Conservation (phyloP, 108 stramenopile genomes). For the Fragilaria crotonensis region DNA sequence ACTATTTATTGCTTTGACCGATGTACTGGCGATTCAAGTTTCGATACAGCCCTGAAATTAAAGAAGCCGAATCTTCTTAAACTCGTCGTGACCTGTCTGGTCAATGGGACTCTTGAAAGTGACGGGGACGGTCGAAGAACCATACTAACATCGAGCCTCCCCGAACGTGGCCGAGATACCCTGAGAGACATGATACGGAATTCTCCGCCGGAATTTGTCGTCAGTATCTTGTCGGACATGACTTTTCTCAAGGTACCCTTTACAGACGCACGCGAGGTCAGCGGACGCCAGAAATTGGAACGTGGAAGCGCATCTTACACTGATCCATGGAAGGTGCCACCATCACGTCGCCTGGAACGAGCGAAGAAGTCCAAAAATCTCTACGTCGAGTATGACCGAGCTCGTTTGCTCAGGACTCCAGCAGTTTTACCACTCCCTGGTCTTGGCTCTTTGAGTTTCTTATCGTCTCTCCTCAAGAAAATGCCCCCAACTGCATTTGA, state of each 20-base stretch:
- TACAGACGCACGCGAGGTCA: slow-evolving; percentile 6
- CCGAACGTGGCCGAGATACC: slow-evolving; percentile 8
- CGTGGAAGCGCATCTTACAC: slow-evolving; percentile 10
- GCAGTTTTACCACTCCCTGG: slow-evolving; percentile 31
- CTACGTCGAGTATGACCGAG: background rate
- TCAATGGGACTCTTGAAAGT: slow-evolving; percentile 17
- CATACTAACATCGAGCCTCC: slow-evolving; percentile 19
- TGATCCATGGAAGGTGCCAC: slow-evolving; percentile 14
- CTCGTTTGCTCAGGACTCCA: slow-evolving; percentile 8
- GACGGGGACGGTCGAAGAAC: slow-evolving; percentile 6
- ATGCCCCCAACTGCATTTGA: slow-evolving; percentile 21
- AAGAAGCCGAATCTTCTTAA: slow-evolving; percentile 19
- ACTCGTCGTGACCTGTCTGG: slow-evolving; percentile 15
- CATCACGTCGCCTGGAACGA: background rate
- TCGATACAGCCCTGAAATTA: slow-evolving; percentile 25
- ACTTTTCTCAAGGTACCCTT: slow-evolving; percentile 31
- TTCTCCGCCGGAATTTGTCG: slow-evolving; percentile 13
- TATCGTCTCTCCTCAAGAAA: slow-evolving; percentile 13
- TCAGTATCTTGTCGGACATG: slow-evolving; percentile 14
- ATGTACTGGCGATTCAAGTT: slow-evolving; percentile 7
- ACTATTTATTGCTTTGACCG: slow-evolving; percentile 22
- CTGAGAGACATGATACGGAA: slow-evolving; percentile 13
- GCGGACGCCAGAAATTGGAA: background rate
- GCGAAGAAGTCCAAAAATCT: background rate
- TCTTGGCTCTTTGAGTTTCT: slow-evolving; percentile 20